Evolutionary conservation across 139 green algal genomes (phyloP).

Genomic region (Chlamydomonas sp.): DNA sequence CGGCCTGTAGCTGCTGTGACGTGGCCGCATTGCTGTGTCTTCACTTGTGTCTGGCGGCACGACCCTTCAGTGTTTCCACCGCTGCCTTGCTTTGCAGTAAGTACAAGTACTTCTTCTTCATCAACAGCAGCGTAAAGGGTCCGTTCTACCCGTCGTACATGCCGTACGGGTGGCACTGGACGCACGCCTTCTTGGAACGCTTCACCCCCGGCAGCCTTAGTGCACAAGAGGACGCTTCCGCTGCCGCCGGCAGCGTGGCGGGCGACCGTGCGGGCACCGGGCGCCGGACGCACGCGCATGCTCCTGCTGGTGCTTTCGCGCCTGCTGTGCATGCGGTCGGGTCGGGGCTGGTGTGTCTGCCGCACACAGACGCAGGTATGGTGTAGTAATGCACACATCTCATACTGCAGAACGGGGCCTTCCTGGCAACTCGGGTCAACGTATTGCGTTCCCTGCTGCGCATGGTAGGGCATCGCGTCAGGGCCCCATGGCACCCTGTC

Average conservation of each 20-base stretch:
- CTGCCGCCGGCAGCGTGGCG: no score
- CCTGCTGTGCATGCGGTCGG: conserved; percentile 56
- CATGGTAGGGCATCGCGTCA: no score
- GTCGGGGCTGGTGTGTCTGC: conserved; percentile 80
- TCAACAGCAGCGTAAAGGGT: conserved; percentile 73
- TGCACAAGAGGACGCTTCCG: no score
- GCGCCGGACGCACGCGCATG: no score
- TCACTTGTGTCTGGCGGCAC: not conserved
- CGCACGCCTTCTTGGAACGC: conserved; percentile 61
- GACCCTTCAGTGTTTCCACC: not conserved
- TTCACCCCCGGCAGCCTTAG: conserved; percentile 7
- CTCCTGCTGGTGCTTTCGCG: not conserved
- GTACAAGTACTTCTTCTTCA: conserved; percentile 75
- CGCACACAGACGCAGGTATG: conserved; percentile 57
- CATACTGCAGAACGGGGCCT: not conserved
- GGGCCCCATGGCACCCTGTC: no score
- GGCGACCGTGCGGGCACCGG: no score
- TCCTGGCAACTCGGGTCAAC: no score
- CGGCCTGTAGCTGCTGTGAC: no score
- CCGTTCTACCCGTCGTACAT: conserved; percentile 69
- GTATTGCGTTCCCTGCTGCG: no score
- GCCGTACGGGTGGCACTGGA: conserved; percentile 79
- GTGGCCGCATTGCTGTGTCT: no score
- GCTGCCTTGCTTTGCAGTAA: not conserved
- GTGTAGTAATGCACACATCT: not conserved